A percentile compares a stretch with the other conserved stretches of the same genome.
phyloP scores from a whole-genome alignment of 108 stramenopile species.

The Cyclotella cryptica region DNA sequence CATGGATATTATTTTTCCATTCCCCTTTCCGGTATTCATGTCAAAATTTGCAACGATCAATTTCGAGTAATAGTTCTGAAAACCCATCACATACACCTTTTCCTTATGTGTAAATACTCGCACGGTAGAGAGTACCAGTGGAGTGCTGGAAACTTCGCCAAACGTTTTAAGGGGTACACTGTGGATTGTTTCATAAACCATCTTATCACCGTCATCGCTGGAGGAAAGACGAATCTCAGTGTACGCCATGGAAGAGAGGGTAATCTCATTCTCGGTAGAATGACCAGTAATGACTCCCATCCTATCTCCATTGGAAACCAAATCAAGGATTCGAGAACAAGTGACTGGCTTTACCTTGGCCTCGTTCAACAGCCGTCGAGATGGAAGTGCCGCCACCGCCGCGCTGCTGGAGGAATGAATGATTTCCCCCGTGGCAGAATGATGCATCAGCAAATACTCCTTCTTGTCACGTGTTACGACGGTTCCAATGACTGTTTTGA shows the following conservation, averaged over 20 bases:
- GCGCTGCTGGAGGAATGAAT: neutral
- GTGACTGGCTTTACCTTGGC: constrained; percentile 1
- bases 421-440: neutral
- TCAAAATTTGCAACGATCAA: constrained; percentile 17
- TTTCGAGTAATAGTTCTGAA: constrained; percentile 14
- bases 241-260: neutral
- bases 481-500: constrained; percentile 5
- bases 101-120: neutral
- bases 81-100: constrained; percentile 26
- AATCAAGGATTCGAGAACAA: neutral
- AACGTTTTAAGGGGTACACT: neutral
- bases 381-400: neutral
- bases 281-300: neutral
- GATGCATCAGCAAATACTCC: neutral
- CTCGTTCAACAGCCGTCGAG: neutral
- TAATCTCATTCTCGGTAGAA: neutral
- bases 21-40: constrained; percentile 8
- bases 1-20: neutral
- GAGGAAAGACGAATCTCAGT: neutral
- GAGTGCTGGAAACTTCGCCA: neutral
- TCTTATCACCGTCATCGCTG: neutral
- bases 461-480: constrained; percentile 23
- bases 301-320: neutral
- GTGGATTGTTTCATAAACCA: neutral
- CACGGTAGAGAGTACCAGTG: neutral